These are phyloP conservation scores for Ustilago bromivora DNA, from an alignment of 1,284 basidiomycete genomes.

Conservation along the genomic window DNA sequence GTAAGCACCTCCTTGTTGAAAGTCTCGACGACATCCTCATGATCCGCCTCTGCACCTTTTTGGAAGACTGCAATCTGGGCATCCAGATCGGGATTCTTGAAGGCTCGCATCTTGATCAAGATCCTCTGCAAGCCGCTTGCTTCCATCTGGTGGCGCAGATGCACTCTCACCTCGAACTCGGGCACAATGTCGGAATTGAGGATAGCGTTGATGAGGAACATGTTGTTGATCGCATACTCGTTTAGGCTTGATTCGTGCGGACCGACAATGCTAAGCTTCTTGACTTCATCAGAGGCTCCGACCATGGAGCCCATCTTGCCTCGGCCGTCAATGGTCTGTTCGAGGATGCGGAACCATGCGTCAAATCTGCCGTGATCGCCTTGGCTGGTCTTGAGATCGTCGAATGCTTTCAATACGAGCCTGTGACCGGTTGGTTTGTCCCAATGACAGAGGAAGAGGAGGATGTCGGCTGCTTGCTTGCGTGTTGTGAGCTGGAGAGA, in stretches of 20 bases:
- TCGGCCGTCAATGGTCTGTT: conserved; percentile 81
- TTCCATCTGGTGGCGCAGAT: conserved; percentile 89
- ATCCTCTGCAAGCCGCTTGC: conserved; percentile 83
- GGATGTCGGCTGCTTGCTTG: conserved; percentile 83
- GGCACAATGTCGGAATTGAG: conserved; percentile 64
- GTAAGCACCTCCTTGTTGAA: conserved; percentile 82
- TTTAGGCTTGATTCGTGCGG: conserved; percentile 86
- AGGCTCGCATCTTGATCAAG: conserved; percentile 78
- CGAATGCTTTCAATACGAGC: conserved; percentile 72
- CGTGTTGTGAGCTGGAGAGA: conserved; percentile 84
- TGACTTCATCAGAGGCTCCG: conserved; percentile 90
- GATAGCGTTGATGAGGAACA: conserved; percentile 64
- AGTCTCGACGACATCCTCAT: conserved; percentile 80
- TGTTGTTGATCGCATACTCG: conserved; percentile 65
- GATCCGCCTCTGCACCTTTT: conserved; percentile 81
- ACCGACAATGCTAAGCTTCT: conserved; percentile 70
- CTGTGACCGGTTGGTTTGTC: conserved; percentile 72
- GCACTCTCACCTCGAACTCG: conserved; percentile 80
- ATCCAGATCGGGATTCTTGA: conserved; percentile 77
- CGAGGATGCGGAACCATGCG: conserved; percentile 89
- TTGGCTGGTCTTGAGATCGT: conserved; percentile 61
- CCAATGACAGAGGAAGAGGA: conserved; percentile 73
- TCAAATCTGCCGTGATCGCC: conserved; percentile 75
- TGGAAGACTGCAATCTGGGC: conserved; percentile 79
- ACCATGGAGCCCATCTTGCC: conserved; percentile 96